phyloP scores from a whole-genome alignment of 31 red algal species.

The Pterothamnion heteromorphum region DNA sequence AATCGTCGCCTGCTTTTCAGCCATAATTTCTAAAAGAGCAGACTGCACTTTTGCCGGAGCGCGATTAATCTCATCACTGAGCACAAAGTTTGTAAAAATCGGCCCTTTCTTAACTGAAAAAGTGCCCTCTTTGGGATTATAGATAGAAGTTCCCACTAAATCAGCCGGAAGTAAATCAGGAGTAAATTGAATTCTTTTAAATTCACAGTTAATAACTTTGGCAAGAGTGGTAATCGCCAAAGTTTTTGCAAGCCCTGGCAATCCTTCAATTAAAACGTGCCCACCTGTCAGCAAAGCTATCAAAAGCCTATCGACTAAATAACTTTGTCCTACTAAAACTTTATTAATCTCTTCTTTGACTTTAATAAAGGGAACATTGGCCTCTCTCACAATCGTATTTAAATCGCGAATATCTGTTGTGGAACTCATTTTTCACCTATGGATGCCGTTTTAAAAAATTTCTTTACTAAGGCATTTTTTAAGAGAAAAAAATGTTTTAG shows the following conservation, averaged over 20 bases:
- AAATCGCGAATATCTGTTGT: too few species aligned
- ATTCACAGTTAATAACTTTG: neutral
- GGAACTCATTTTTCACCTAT: too few species aligned
- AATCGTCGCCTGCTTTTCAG: conserved; percentile 29
- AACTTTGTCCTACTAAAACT: conserved; percentile 29
- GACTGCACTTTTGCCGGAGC: conserved; percentile 30
- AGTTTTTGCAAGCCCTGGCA: conserved; percentile 42
- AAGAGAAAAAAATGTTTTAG: too few species aligned
- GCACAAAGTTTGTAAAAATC: conserved; percentile 33
- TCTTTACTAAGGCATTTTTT: too few species aligned
- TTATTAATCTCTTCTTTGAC: conserved; percentile 22
- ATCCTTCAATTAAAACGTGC: conserved; percentile 37
- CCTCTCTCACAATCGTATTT: too few species aligned
- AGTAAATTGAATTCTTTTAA: conserved; percentile 31
- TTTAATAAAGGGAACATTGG: too few species aligned
- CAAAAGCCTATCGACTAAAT: neutral
- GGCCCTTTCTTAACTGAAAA: conserved; percentile 7
- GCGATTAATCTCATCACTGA: conserved; percentile 41
- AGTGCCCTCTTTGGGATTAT: neutral
- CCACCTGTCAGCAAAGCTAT: conserved; percentile 20
- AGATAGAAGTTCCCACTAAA: conserved; percentile 33
- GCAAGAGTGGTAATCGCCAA: conserved; percentile 30
- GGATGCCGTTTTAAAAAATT: too few species aligned
- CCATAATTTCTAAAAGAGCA: conserved; percentile 39
- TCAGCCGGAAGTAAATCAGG: conserved; percentile 37